Evolutionary conservation across 2,329 filamentous ascomycete genomes (phyloP), one percentile per base, ranked within the genome.

Genomic region (Aureobasidium sp.): DNA sequence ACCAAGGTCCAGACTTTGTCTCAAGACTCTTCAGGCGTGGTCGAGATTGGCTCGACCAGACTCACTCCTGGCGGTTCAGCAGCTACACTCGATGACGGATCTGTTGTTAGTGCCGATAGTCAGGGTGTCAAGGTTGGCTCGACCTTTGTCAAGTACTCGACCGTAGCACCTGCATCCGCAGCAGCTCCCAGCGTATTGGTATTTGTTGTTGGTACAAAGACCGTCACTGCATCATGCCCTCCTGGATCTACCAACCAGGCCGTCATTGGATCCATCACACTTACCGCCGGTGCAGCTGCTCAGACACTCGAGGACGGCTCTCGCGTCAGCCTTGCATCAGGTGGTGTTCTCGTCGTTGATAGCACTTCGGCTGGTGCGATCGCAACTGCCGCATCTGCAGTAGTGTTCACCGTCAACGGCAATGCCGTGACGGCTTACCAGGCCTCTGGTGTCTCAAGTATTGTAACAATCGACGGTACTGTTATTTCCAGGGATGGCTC

Each of bases 231-330:
- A 12, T 58, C 52, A 1, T 62, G 63, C 36, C 53, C 49, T 6
- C 20, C 60, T 17, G 60, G 60, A 31, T n/a, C 39, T 1, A 55
- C 29, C 12, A 44, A 44, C 3, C n/a, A 62, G 22, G 64, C 61
- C 20, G 61, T 66, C 8, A 58, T 69, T 27, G 67, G 64, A 11
- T 57, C 63, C 7, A 48, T 65, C 17, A 68, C 67, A 20, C 45
- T 64, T 11, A 56, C 55, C 20, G 42, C 57, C 6, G 65, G 66
- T 15, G 67, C 66, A 15, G 41, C 64, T 6, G 52, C 62, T 2
- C 55, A 67, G 29, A 67, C 64, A 4, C 59, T 70, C 9, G 41
- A 63, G 1, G 60, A 64, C 31, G 67, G 67, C 4, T 22, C 65
- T 15, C 48, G 63, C 7, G 41, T 68, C 42, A 69, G 66, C 15